phyloP scores from a whole-genome alignment of 441 rosid genomes.

The Jatropha multifida region DNA sequence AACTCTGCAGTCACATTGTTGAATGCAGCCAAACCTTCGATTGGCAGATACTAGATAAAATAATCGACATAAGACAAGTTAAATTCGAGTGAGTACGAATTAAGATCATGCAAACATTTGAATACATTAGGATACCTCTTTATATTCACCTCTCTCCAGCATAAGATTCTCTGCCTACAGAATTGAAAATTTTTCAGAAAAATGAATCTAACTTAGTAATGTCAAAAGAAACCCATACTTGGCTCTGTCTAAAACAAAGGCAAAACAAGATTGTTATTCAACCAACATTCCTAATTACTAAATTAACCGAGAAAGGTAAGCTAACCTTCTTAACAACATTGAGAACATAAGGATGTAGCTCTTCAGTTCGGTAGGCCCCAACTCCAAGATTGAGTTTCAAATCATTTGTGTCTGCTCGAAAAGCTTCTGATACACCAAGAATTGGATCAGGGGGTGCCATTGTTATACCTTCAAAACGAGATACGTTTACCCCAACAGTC shows the following conservation, averaged over 20 bases:
- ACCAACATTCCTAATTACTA: constrained; percentile 4
- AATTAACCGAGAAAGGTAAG: background rate
- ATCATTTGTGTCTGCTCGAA: constrained; percentile 73
- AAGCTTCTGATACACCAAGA: constrained; percentile 97
- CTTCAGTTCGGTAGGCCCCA: constrained; percentile 94
- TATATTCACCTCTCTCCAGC: constrained; percentile 87
- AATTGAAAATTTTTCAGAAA: constrained; percentile 11
- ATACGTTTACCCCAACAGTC: constrained; percentile 59
- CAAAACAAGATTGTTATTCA: constrained; percentile 6
- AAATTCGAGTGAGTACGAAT: background rate
- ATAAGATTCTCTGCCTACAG: constrained; percentile 85
- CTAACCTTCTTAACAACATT: constrained; percentile 91
- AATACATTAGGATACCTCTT: constrained; percentile 62
- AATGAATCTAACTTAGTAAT: background rate
- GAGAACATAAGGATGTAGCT: constrained; percentile 92
- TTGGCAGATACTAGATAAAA: constrained; percentile 79
- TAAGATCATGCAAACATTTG: constrained; percentile 11
- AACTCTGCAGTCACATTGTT: constrained; percentile 91
- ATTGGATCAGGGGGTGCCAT: constrained; percentile 99
- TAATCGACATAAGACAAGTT: constrained; percentile 15
- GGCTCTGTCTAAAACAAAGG: background rate
- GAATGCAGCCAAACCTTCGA: constrained; percentile 94
- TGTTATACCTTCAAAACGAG: constrained; percentile 79
- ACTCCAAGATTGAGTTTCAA: constrained; percentile 97
- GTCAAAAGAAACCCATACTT: constrained; percentile 10